phyloP scores from a whole-genome alignment of 148 eudicot species.

The Rhododendron molle region DNA sequence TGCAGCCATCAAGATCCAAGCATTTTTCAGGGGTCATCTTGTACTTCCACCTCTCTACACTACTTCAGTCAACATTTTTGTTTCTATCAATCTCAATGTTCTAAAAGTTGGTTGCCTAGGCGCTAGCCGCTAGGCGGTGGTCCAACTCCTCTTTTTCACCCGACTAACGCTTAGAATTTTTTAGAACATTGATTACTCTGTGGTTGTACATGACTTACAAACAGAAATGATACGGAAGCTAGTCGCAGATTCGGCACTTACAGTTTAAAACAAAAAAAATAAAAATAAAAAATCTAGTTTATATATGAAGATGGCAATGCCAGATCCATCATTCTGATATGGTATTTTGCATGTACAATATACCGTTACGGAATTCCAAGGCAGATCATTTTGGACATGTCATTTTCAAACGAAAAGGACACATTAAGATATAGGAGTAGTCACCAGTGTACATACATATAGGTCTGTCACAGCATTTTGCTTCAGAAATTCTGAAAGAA shows the following conservation, averaged over 20 bases:
- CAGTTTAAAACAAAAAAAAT: no score
- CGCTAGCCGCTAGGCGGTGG: no score
- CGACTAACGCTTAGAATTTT: no score
- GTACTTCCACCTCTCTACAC: constrained; percentile 24
- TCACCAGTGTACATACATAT: neutral
- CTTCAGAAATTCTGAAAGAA: neutral
- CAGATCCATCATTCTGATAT: neutral
- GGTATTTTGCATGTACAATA: neutral
- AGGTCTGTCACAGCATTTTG: neutral
- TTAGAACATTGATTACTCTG: no score
- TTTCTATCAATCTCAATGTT: neutral
- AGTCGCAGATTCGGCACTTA: no score
- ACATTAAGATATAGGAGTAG: no score
- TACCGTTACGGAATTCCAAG: neutral
- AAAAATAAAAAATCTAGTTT: no score
- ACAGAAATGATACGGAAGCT: no score
- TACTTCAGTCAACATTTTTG: neutral
- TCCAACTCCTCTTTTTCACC: no score
- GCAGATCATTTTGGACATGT: neutral
- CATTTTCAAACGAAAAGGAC: neutral
- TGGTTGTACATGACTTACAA: neutral
- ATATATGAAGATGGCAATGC: neutral
- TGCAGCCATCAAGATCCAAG: no score
- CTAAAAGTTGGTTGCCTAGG: no score
- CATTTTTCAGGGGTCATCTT: constrained; percentile 69